These are phyloP conservation scores for Lactifluus subvellereus DNA, from an alignment of 768 basidiomycete genomes.

Conservation along the genomic window DNA sequence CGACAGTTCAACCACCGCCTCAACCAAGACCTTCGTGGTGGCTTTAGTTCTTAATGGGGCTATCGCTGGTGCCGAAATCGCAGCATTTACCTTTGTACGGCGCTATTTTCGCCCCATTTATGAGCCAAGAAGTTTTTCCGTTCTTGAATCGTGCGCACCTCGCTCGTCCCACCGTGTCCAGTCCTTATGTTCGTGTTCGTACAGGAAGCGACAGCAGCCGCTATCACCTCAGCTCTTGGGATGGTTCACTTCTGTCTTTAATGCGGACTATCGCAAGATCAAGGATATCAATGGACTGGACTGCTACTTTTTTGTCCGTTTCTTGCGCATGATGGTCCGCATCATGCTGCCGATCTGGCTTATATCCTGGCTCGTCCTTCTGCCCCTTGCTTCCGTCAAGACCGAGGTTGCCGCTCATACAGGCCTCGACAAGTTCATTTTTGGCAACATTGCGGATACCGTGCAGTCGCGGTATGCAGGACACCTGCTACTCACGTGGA, in stretches of 20 bases:
- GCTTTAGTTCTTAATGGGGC: conserved; percentile 78
- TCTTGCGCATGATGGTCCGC: conserved; percentile 76
- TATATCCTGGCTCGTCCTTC: conserved; percentile 77
- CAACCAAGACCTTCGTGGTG: conserved; percentile 74
- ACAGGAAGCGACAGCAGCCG: conserved; percentile 52
- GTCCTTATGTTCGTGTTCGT: conserved; percentile 7
- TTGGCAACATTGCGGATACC: conserved; percentile 62
- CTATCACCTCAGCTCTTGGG: conserved; percentile 46
- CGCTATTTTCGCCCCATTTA: conserved; percentile 86
- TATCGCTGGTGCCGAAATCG: conserved; percentile 66
- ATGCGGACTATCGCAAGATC: conserved; percentile 56
- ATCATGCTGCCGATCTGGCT: conserved; percentile 89
- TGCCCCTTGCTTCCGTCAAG: conserved; percentile 64
- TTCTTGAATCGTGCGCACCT: conserved; percentile 39
- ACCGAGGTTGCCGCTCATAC: conserved; percentile 41
- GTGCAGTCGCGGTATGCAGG: conserved; percentile 62
- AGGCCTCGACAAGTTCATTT: conserved; percentile 67
- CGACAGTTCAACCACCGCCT: conserved; percentile 47
- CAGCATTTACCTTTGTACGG: conserved; percentile 74
- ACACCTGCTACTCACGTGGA: conserved; percentile 68
- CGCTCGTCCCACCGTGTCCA: not conserved
- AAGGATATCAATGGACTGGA: conserved; percentile 74
- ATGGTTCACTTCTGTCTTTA: conserved; percentile 65
- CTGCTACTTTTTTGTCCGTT: conserved; percentile 91
- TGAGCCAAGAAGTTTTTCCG: conserved; percentile 72